Evolutionary conservation across 768 basidiomycete species (phyloP).

Genomic region (Phlebiopsis flavidoalba): DNA sequence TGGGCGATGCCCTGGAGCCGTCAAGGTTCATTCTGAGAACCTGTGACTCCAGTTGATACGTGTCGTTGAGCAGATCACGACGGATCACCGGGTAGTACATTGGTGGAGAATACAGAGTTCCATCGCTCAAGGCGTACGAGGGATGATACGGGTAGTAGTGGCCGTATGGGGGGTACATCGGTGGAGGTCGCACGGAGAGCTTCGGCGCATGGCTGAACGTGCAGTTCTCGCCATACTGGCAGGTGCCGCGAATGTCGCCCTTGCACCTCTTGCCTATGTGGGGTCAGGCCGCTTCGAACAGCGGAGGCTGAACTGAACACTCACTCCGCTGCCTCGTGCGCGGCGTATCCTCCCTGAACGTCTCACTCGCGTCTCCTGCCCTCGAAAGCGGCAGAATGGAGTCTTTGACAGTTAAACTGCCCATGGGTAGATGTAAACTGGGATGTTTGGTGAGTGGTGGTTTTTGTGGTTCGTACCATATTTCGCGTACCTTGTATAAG

Average conservation of each 20-base stretch:
- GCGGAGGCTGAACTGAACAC: not conserved
- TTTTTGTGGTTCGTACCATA: no score
- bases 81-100: not conserved
- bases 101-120: not conserved
- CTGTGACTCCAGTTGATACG: not conserved
- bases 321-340: not conserved
- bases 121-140: not conserved
- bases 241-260: not conserved
- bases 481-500: slow-evolving; percentile 5
- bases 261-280: not conserved
- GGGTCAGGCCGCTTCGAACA: not conserved
- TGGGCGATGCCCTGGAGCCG: not conserved
- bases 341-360: not conserved
- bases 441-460: not conserved
- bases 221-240: not conserved
- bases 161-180: not conserved
- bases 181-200: not conserved
- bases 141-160: not conserved
- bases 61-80: not conserved
- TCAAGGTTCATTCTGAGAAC: not conserved
- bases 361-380: not conserved
- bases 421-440: slow-evolving; percentile 11
- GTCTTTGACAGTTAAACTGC: not conserved
- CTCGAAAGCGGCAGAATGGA: not conserved
- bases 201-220: not conserved